Conservation (phyloP, 352 stramenopile species). For the Phytophthora multivora region DNA sequence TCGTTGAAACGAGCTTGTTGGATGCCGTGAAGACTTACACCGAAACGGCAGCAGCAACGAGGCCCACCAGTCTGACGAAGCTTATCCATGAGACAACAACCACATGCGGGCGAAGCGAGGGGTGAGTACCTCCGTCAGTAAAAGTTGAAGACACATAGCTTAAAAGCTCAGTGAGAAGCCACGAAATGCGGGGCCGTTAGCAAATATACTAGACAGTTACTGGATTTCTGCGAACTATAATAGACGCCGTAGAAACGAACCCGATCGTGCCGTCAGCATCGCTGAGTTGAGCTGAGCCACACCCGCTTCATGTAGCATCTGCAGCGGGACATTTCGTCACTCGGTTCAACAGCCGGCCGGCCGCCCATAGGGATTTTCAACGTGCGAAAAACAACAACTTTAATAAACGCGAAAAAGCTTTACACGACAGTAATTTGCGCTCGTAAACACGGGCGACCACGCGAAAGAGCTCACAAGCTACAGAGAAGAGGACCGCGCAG, state of each 20-base stretch:
- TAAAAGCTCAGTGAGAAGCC: background rate
- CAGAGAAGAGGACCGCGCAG: background rate
- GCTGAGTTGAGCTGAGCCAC: background rate
- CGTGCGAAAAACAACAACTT: slow-evolving; percentile 6
- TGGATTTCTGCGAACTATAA: slow-evolving; percentile 3
- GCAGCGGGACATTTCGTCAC: background rate
- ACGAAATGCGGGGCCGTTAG: background rate
- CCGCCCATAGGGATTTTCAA: slow-evolving; percentile 1
- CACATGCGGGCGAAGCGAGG: too few relatives aligned
- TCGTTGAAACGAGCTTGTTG: too few relatives aligned
- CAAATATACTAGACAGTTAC: background rate
- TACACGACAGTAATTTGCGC: background rate
- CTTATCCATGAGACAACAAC: too few relatives aligned
- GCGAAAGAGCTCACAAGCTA: slow-evolving; percentile 1
- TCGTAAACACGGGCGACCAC: slow-evolving; percentile 14
- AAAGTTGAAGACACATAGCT: too few relatives aligned
- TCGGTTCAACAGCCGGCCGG: slow-evolving; percentile 13
- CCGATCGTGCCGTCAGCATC: background rate
- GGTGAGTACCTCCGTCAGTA: too few relatives aligned
- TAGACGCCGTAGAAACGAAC: background rate
- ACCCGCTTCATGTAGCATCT: too few relatives aligned
- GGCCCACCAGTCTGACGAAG: too few relatives aligned
- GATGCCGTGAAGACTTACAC: too few relatives aligned
- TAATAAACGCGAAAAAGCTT: background rate
- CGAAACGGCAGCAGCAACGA: too few relatives aligned